phyloP scores from a whole-genome alignment of 345 rosid species.

The Salix udensis region DNA sequence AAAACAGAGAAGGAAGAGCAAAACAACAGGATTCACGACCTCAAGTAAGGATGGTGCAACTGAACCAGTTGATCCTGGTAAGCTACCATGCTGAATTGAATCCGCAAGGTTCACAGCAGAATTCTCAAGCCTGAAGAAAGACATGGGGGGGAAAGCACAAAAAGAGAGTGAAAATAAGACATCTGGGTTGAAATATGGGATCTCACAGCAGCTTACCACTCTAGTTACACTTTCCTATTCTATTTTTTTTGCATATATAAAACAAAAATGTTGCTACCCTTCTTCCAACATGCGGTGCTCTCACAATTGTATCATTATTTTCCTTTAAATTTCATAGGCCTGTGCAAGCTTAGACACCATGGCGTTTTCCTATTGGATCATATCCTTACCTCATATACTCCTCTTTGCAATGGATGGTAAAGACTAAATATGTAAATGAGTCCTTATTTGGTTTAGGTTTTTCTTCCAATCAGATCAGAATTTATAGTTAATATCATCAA shows the following conservation, averaged over 20 bases:
- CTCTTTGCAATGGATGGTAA: neutral
- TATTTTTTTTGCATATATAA: too few relatives aligned
- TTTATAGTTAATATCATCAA: neutral
- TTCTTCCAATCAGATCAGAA: neutral
- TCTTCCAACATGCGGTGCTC: neutral
- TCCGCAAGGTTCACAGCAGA: slow-evolving; percentile 63
- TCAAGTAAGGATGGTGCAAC: slow-evolving; percentile 81
- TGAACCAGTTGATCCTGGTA: slow-evolving; percentile 55
- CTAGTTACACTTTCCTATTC: too few relatives aligned
- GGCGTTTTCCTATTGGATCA: neutral
- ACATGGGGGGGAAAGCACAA: neutral
- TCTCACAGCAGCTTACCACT: neutral
- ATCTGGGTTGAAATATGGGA: neutral
- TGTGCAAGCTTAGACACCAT: neutral
- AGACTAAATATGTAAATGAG: neutral
- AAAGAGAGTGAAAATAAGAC: neutral
- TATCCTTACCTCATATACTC: neutral
- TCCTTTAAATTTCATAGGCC: neutral
- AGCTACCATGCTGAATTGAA: slow-evolving; percentile 65
- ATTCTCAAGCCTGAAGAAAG: slow-evolving; percentile 61
- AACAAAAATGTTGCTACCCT: neutral
- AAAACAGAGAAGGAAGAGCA: slow-evolving; percentile 13
- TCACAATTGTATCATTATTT: neutral
- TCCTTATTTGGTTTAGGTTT: neutral
- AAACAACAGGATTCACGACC: slow-evolving; percentile 35